These are phyloP conservation scores for Eutypa lata DNA, from an alignment of 2,329 filamentous ascomycete genomes.

Conservation along the genomic window DNA sequence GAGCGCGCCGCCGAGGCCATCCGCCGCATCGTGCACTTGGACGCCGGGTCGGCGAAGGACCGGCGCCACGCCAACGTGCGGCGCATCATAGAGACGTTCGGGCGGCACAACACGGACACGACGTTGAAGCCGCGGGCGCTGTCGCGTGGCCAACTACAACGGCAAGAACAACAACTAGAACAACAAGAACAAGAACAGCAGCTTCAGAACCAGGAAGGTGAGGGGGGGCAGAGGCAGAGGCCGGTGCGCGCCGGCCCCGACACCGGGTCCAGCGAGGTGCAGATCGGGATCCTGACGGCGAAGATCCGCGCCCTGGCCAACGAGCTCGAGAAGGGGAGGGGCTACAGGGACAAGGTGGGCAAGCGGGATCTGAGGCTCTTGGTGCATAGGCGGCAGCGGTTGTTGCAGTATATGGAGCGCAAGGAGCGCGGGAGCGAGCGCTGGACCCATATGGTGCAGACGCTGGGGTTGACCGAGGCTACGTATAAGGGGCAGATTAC, in stretches of 20 bases:
- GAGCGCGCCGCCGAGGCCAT: slow-evolving; percentile 72
- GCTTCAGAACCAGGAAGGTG: too few species aligned
- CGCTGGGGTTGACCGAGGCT: slow-evolving; percentile 79
- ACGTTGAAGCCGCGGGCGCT: slow-evolving; percentile 61
- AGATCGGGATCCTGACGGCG: slow-evolving; percentile 89
- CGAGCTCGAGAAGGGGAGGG: slow-evolving; percentile 63
- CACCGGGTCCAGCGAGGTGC: slow-evolving; percentile 95
- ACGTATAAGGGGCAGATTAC: slow-evolving; percentile 90
- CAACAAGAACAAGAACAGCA: too few species aligned
- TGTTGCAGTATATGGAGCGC: slow-evolving; percentile 79
- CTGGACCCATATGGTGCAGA: slow-evolving; percentile 83
- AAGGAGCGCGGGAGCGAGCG: slow-evolving; percentile 89
- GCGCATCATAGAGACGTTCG: slow-evolving; percentile 83
- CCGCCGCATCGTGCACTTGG: slow-evolving; percentile 72
- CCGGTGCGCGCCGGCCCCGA: slow-evolving; percentile 74
- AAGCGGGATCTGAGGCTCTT: slow-evolving; percentile 84
- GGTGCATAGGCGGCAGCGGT: slow-evolving; percentile 84
- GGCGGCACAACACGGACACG: slow-evolving; percentile 82
- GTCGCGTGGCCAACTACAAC: slow-evolving; percentile 41
- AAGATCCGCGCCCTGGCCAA: slow-evolving; percentile 84
- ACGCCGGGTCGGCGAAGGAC: slow-evolving; percentile 75
- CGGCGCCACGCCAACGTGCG: slow-evolving; percentile 77
- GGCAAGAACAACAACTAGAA: too few species aligned
- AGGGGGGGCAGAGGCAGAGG: slow-evolving; percentile 20
- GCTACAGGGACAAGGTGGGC: slow-evolving; percentile 87